phyloP scores from a whole-genome alignment of 371 early-diverging fungal genomes.

The Syncephalis plumigaleata region DNA sequence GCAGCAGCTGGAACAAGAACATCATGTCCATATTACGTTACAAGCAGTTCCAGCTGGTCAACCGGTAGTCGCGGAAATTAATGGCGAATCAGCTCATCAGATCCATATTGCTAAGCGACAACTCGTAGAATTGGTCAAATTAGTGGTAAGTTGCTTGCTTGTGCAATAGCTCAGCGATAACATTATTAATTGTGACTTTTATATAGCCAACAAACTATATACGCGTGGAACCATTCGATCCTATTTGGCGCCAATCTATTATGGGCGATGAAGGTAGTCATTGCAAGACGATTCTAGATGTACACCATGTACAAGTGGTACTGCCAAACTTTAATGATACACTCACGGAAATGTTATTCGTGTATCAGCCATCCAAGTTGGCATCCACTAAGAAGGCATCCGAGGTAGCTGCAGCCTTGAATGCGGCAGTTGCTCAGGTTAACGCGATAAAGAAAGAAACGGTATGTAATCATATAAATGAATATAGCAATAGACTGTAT shows the following conservation, averaged over 20 bases:
- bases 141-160: constrained; percentile 10
- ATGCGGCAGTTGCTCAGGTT: constrained; percentile 17
- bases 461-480: constrained; percentile 39
- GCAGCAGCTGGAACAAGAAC: constrained; percentile 41
- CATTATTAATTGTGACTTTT: constrained; percentile 59
- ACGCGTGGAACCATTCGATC: constrained; percentile 52
- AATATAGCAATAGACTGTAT: constrained; percentile 44
- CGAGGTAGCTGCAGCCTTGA: constrained; percentile 43
- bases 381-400: constrained; percentile 40
- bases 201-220: constrained; percentile 60
- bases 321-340: too few relatives aligned
- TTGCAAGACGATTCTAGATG: too few relatives aligned
- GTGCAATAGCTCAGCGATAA: constrained; percentile 10
- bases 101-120: constrained; percentile 33
- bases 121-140: constrained; percentile 17
- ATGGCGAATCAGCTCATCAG: constrained; percentile 30
- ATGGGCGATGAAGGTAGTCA: too few relatives aligned
- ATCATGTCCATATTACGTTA: constrained; percentile 33
- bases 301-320: too few relatives aligned
- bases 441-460: constrained; percentile 22
- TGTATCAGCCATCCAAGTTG: constrained; percentile 44
- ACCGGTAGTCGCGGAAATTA: constrained; percentile 33
- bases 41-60: constrained; percentile 13
- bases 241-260: constrained; percentile 35
- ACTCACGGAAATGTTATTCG: constrained; percentile 17